Conservation (phyloP, 768 basidiomycete species). For the Hypholoma sublateritium region DNA sequence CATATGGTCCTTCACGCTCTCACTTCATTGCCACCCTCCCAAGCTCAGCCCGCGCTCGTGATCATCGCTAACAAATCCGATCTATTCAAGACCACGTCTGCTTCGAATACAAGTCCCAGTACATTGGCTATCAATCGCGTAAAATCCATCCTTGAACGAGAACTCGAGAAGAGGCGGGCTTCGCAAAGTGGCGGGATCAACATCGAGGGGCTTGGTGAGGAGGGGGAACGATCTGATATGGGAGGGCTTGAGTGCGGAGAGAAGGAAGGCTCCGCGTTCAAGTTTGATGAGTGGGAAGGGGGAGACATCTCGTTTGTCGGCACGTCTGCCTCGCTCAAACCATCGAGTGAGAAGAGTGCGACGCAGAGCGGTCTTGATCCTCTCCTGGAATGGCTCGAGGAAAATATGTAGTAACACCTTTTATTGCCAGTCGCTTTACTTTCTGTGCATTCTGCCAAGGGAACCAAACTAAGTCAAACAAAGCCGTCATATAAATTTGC, state of each 20-base stretch:
- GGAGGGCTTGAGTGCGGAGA: conserved; percentile 75
- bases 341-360: conserved; percentile 35
- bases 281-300: conserved; percentile 82
- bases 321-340: conserved; percentile 43
- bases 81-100: conserved; percentile 52
- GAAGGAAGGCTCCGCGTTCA: conserved; percentile 55
- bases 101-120: conserved; percentile 33
- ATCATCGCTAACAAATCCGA: conserved; percentile 81
- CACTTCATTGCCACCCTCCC: conserved; percentile 72
- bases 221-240: conserved; percentile 62
- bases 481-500: conserved; percentile 7
- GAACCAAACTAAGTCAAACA: conserved; percentile 5
- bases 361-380: conserved; percentile 37
- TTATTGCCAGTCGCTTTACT: too few species aligned
- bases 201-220: conserved; percentile 72
- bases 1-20: conserved; percentile 71
- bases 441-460: not conserved
- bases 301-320: conserved; percentile 73
- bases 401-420: conserved; percentile 36
- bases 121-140: conserved; percentile 67
- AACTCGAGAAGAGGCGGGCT: conserved; percentile 73
- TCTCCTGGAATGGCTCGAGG: conserved; percentile 50
- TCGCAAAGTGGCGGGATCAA: conserved; percentile 66
- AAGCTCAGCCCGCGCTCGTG: conserved; percentile 54
- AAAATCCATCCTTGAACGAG: conserved; percentile 77